phyloP scores from a whole-genome alignment of 192 early-diverging fungal genomes.

The Podochytrium sp. region DNA sequence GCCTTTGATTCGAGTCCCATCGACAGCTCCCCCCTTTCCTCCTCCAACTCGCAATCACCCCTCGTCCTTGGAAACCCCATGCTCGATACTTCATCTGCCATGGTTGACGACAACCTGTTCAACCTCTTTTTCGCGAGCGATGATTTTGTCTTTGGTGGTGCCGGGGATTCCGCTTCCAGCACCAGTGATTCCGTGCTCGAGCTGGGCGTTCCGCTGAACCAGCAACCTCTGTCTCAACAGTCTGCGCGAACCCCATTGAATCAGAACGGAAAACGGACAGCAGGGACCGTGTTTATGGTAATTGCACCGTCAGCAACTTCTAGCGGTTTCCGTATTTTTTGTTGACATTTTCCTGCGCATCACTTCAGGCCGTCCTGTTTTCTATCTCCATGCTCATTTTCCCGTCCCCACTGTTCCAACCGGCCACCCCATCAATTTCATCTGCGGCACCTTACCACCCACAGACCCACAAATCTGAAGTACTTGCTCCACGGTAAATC shows the following conservation, averaged over 20 bases:
- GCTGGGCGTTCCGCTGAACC: too few relatives aligned
- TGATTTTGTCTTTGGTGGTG: neutral
- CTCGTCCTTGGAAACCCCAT: too few relatives aligned
- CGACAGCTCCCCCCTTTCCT: too few relatives aligned
- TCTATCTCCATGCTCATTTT: conserved; percentile 83
- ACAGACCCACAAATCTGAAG: neutral
- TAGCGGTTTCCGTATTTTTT: neutral
- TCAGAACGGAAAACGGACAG: too few relatives aligned
- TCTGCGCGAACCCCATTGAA: too few relatives aligned
- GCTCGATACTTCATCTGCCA: too few relatives aligned
- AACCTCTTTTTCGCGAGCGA: conserved; percentile 6
- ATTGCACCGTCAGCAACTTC: too few relatives aligned
- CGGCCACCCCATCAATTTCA: neutral
- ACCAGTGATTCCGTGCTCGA: too few relatives aligned
- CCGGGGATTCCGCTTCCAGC: neutral
- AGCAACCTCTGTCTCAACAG: too few relatives aligned
- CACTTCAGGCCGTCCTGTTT: conserved; percentile 74
- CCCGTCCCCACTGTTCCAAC: conserved; percentile 51
- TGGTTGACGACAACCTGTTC: neutral
- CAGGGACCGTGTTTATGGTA: conserved; percentile 34
- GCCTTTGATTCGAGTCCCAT: too few relatives aligned
- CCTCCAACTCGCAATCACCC: too few relatives aligned
- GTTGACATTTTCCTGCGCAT: neutral
- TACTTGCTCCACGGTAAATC: neutral
- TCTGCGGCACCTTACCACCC: neutral